Evolutionary conservation across 1,284 basidiomycete species (phyloP), one percentile per base, ranked within the genome.

Genomic region (Tylopilus orsonianus): DNA sequence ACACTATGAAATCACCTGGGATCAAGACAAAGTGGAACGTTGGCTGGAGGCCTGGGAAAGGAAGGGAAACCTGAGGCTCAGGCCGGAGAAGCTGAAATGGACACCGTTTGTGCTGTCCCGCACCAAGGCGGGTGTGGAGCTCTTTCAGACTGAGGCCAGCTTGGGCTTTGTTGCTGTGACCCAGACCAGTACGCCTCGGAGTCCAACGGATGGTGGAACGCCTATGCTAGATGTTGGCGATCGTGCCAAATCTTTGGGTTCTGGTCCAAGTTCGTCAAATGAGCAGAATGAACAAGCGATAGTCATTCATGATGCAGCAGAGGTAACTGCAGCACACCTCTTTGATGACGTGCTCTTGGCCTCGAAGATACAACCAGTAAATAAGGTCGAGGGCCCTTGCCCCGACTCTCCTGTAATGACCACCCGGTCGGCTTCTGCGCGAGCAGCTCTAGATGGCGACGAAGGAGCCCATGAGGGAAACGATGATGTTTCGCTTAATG

Each of bases 81-180:
- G 81, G 54, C 85, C 93, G 0, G 92, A 95, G 60, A 86, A 86
- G 66, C 77, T 99, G 53, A 93, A 93, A 62, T 99, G 97, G 90
- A 94, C 87, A 53, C 96, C 96, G 5, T 98, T 97, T 72, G 72
- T 97, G 34, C 70, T 94, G 32, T 75, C 85, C 7, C 71, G 84
- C 52, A 75, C 72, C 35, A 72, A 72, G 59, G 76, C 76, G 55
- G 71, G 72, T 37, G 71, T 71, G 29, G 65, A 67, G 27, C 45
- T 66, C 18, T 49, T 69, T 48, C 69, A 69, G 38, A 50, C 55
- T 39, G 65, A 66, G 44, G 46, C 59, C 20, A 49, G 55, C 8
- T 41, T 55, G 5, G 56, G 49, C 39, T 58, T 63, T n/a, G 56
- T 49, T 44, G 42, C 50, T 27, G 50, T 50, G 27, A 41, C 51